These are phyloP conservation scores for Solanum tarapatanum DNA, from an alignment of 257 asterid species.

Conservation along the genomic window DNA sequence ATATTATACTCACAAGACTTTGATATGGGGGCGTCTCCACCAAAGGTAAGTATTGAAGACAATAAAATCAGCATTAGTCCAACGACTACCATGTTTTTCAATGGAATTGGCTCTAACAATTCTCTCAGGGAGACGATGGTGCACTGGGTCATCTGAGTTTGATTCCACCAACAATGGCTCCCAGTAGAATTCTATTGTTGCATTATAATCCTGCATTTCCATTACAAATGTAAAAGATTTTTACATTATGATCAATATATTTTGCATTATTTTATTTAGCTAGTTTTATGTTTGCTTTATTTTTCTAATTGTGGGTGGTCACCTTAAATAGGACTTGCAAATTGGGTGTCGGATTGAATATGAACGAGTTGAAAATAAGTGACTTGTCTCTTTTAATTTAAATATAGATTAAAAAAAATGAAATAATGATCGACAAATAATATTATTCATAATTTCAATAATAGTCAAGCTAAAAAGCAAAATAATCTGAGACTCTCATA, in stretches of 20 bases:
- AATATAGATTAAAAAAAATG: no score
- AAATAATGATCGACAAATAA: neutral
- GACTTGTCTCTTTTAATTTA: no score
- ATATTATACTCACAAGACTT: conserved; percentile 41
- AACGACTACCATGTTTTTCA: conserved; percentile 66
- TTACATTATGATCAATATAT: no score
- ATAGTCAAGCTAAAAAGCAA: neutral
- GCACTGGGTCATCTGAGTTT: conserved; percentile 68
- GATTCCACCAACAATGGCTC: conserved; percentile 85
- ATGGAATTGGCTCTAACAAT: conserved; percentile 59
- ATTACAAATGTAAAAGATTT: no score
- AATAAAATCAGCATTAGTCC: conserved; percentile 62
- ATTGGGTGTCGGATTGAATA: no score
- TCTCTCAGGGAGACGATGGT: conserved; percentile 65
- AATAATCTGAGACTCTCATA: neutral
- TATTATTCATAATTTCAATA: no score
- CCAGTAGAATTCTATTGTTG: conserved; percentile 76
- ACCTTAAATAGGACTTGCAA: no score
- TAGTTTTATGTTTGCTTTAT: no score
- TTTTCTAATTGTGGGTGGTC: no score
- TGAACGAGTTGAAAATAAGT: no score
- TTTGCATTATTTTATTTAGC: no score
- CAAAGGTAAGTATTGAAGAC: conserved; percentile 75
- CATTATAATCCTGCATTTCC: conserved; percentile 62
- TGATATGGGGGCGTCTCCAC: conserved; percentile 79